Evolutionary conservation across 140 eudicot species (phyloP), one percentile per base, ranked within the genome.

Genomic region (Eryngium alpinum): DNA sequence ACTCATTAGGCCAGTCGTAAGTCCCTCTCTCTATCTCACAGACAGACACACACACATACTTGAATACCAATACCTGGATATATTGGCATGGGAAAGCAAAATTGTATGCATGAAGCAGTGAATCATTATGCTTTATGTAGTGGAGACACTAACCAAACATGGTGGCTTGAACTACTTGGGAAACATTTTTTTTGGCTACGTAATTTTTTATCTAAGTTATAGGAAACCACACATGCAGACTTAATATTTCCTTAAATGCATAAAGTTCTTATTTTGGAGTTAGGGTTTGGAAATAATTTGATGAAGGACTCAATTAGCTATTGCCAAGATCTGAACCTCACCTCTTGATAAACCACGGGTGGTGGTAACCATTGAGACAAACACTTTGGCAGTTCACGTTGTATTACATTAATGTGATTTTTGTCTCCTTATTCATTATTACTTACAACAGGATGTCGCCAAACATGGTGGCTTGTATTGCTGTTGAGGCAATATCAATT

Each of bases 1-100:
- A 95, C 84, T 88, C 97, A 31, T 87, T 95, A 81, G 99, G 99
- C 87, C 99, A 95, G 88, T 89, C 97, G 99, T 95, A 92, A 95
- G 99, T 34, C 72, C 75, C 74, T 81, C 82, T 63, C 75, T 28
- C 22, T 17, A 38, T 69, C 33, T 27, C 79, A 1, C 63, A 4
- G 3, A 28, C 52, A 50, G 31, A 46, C 72, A 78, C 73, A 67
- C 63, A 56, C 19, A 14, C 63, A 56, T 13, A 32, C 28, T 31
- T 65, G 29, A 21, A 17, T 63, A 22, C 75, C 32, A 44, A 32
- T 7, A 69, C 49, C 49, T 69, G 22, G 6, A 69, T 28, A 11
- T 24, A 28, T 69, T 69, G 75, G 46, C 33, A 69, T 69, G 12
- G n/a, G 25, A 31, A 22, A 67, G 32, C 44, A 67, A 43, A 63